Evolutionary conservation across 805 yeast species (phyloP).

Genomic region (Myxozyma melibiosi): DNA sequence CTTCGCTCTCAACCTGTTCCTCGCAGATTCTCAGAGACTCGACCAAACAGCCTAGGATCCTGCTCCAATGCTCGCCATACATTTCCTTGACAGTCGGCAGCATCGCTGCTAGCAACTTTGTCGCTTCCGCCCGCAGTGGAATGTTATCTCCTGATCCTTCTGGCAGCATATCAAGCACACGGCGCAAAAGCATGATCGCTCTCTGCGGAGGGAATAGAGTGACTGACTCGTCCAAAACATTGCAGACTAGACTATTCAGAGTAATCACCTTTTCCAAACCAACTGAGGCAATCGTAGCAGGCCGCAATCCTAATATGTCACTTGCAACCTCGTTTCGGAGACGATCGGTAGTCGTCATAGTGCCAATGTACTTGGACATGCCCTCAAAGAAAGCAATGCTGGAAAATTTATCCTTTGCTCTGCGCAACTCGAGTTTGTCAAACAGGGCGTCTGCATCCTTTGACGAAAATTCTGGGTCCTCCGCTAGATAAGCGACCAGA

Average conservation of each 20-base stretch:
- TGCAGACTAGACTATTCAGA: constrained; percentile 48
- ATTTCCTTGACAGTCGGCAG: constrained; percentile 32
- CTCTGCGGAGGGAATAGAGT: constrained; percentile 65
- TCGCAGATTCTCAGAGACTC: constrained; percentile 10
- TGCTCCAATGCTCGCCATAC: constrained; percentile 35
- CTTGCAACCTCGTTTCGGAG: constrained; percentile 64
- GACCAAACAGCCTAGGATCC: not conserved
- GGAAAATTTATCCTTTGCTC: constrained; percentile 14
- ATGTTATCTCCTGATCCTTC: constrained; percentile 50
- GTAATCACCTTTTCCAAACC: constrained; percentile 55
- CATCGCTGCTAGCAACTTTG: constrained; percentile 26
- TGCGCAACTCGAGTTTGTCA: constrained; percentile 18
- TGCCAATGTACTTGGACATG: constrained; percentile 43
- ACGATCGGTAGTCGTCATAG: constrained; percentile 50
- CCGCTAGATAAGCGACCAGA: constrained; percentile 14
- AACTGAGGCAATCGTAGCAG: constrained; percentile 45
- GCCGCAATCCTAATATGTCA: constrained; percentile 60
- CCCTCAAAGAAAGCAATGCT: constrained; percentile 27
- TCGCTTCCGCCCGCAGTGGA: constrained; percentile 39
- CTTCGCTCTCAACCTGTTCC: constrained; percentile 9
- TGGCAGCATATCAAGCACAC: constrained; percentile 55
- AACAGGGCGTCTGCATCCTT: constrained; percentile 23
- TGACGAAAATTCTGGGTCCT: constrained; percentile 15
- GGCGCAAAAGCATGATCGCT: constrained; percentile 60
- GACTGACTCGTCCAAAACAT: constrained; percentile 39